These are phyloP conservation scores for Lodderomyces beijingensis DNA, from an alignment of 1,139 yeast genomes.

Conservation along the genomic window DNA sequence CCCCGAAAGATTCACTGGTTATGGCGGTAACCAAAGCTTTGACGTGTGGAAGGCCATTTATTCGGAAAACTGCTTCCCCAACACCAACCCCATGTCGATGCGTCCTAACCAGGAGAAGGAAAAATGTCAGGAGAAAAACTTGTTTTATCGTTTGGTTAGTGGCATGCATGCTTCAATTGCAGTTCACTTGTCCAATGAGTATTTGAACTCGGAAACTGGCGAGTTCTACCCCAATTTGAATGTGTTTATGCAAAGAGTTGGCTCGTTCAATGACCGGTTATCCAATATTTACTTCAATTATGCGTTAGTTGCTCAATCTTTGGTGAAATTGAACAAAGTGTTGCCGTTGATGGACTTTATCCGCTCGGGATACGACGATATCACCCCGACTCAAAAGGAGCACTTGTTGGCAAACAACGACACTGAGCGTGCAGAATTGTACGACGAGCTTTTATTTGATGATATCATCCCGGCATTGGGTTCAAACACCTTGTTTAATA, in stretches of 20 bases:
- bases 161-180: conserved; percentile 97
- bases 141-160: conserved; percentile 79
- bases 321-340: conserved; percentile 53
- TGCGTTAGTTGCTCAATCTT: conserved; percentile 78
- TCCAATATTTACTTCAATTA: conserved; percentile 90
- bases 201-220: conserved; percentile 66
- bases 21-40: conserved; percentile 86
- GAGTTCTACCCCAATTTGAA: conserved; percentile 80
- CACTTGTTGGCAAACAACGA: conserved; percentile 45
- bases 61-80: conserved; percentile 81
- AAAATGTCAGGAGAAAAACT: conserved; percentile 76
- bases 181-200: conserved; percentile 87
- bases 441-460: conserved; percentile 27
- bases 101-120: conserved; percentile 35
- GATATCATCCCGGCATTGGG: conserved; percentile 26
- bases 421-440: conserved; percentile 29
- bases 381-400: conserved; percentile 27
- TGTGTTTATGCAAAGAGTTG: conserved; percentile 86
- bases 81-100: conserved; percentile 41
- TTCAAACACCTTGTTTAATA: conserved; percentile 39
- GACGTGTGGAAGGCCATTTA: conserved; percentile 94
- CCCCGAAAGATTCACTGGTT: conserved; percentile 96
- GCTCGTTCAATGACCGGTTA: conserved; percentile 81
- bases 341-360: conserved; percentile 25
- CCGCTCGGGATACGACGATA: conserved; percentile 20